phyloP scores from a whole-genome alignment of 1,284 basidiomycete species.

The Exobasidium cylindrosporum region DNA sequence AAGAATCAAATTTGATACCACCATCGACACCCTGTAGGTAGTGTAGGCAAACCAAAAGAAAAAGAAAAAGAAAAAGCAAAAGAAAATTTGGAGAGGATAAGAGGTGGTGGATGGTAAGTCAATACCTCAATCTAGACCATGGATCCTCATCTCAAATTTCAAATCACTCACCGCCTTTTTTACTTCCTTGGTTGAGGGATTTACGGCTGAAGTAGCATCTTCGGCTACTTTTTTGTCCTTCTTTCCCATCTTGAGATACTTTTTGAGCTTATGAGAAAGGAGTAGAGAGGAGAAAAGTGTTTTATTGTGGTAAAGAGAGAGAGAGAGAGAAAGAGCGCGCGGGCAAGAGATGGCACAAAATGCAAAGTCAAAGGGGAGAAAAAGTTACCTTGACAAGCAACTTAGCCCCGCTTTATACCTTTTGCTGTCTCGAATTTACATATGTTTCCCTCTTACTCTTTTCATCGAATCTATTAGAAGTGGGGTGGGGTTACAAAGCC shows the following conservation, averaged over 20 bases:
- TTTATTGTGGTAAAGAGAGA: background rate
- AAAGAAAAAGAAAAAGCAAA: too few species aligned
- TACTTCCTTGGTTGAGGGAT: background rate
- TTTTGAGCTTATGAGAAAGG: background rate
- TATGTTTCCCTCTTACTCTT: too few species aligned
- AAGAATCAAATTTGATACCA: constrained; percentile 44
- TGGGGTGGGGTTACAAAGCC: background rate
- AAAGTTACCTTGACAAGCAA: background rate
- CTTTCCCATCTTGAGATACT: constrained; percentile 5
- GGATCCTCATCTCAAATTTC: too few species aligned
- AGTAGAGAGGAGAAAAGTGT: background rate
- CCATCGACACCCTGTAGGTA: constrained; percentile 16
- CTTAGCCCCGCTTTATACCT: background rate
- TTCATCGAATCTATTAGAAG: too few species aligned
- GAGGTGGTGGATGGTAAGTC: too few species aligned
- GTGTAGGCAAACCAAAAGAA: background rate
- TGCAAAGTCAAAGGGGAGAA: background rate
- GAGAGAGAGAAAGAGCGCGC: background rate
- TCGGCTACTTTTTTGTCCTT: constrained; percentile 8
- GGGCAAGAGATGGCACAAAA: too few species aligned
- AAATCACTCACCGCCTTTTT: background rate
- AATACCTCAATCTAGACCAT: too few species aligned
- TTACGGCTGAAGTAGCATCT: background rate
- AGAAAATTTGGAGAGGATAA: too few species aligned
- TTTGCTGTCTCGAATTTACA: too few species aligned